Evolutionary conservation across 805 yeast species (phyloP), one percentile per base, ranked within the genome.

Genomic region (Candida oleophila): DNA sequence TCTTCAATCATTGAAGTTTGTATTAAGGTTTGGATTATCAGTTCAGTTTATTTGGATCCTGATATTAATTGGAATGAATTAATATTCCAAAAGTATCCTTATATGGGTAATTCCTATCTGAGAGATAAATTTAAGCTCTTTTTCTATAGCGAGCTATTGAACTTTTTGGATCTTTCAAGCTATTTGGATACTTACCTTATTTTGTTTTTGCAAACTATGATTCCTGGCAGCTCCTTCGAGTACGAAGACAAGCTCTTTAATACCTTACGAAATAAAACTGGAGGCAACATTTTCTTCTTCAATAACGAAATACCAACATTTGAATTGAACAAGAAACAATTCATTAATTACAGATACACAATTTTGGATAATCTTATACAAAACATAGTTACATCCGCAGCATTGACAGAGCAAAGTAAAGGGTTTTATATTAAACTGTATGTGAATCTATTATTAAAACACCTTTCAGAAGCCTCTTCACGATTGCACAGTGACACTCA

Each of bases 101-200:
- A 69, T 46, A 53, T 68, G 42, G 77, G 77, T 3, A 71, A 71
- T 46, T 45, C 57, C 0, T 54, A 56, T 21, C 72, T 69, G 69
- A 49, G 76, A 49, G 63, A 62, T 5, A 60, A 61, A 44, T 71
- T 66, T 51, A 48, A 57, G 2, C 48, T 68, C 40, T 62, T 52
- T 34, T 55, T 71, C 21, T 64, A 63, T 47, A 40, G 45, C 14
- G 63, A 61, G 37, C 52, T 66, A 11, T 51, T 66, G 34, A 48
- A 55, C 16, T 58, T 51, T 41, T 54, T 62, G 1, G 46, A 45
- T 5, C 44, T 60, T 15, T 48, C 55, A 3, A 53, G 55, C 3
- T 61, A 61, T 39, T 50, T 46, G 33, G 69, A 65, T 37, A 50
- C 48, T 41, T 48, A 66, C 3, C 45, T 59, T 20, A 49, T 49